phyloP scores from a whole-genome alignment of 179 eudicot species.

The Carnegiea gigantea region DNA sequence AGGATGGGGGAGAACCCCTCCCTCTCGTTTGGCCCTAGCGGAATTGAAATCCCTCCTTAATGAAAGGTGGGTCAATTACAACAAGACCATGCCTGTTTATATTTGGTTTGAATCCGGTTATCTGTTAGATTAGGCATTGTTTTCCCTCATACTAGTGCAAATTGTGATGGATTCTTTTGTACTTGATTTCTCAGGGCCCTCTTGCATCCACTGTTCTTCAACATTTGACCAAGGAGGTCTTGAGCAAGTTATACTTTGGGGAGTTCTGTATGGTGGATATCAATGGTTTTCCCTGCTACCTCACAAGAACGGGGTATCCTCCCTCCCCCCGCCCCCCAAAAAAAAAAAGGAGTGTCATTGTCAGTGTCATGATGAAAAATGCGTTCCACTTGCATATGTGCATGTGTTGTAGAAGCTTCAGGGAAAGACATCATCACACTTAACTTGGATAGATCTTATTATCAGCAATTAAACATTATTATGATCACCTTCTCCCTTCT shows the following conservation, averaged over 20 bases:
- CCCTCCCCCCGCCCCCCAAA: neutral
- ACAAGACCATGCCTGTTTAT: neutral
- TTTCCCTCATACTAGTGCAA: neutral
- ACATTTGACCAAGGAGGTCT: conserved; percentile 74
- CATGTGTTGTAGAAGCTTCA: neutral
- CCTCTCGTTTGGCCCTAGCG: neutral
- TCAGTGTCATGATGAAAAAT: neutral
- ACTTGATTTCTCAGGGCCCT: conserved; percentile 65
- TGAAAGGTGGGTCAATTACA: neutral
- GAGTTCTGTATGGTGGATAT: conserved; percentile 62
- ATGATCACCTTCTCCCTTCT: neutral
- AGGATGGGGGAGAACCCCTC: neutral
- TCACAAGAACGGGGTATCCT: conserved; percentile 92
- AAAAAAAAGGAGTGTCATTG: neutral
- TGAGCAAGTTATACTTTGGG: conserved; percentile 92
- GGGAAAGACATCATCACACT: no score
- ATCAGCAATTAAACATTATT: neutral
- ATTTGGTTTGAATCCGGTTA: neutral
- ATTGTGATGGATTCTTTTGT: conserved; percentile 11
- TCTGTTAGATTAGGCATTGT: neutral
- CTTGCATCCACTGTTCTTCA: conserved; percentile 94
- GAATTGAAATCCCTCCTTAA: neutral
- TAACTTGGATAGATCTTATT: neutral
- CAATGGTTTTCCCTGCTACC: conserved; percentile 75
- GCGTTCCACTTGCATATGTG: neutral